Evolutionary conservation across 192 early-diverging fungal species (phyloP).

Genomic region (Phlyctochytrium planicorne): DNA sequence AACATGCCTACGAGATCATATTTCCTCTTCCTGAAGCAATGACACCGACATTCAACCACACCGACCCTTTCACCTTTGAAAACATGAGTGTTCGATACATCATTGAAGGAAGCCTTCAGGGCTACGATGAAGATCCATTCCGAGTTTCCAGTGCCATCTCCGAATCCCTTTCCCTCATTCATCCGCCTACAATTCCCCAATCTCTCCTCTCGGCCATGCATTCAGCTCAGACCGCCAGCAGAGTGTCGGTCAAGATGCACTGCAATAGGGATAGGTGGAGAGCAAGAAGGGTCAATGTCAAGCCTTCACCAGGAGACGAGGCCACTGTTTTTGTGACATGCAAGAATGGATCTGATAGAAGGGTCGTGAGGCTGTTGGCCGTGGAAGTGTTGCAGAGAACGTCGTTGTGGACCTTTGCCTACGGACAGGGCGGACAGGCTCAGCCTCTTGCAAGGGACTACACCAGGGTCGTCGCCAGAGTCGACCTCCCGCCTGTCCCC

Average conservation of each 20-base stretch:
- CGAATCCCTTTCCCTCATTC: background rate
- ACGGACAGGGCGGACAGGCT: background rate
- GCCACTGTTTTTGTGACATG: slow-evolving; percentile 3
- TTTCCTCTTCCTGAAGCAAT: background rate
- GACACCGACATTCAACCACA: background rate
- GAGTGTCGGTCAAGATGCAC: slow-evolving; percentile 3
- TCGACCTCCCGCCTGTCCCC: background rate
- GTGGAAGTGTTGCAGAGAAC: background rate
- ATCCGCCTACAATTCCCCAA: background rate
- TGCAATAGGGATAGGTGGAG: background rate
- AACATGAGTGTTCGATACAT: background rate
- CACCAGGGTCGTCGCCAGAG: slow-evolving; percentile 1
- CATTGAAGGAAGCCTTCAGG: background rate
- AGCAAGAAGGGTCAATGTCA: no score
- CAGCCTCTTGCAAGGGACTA: background rate
- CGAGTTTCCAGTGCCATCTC: background rate
- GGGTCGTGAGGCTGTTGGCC: background rate
- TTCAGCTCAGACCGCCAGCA: background rate
- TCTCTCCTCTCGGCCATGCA: background rate
- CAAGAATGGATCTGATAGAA: background rate
- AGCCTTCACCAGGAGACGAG: background rate
- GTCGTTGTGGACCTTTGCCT: background rate
- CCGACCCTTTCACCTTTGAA: slow-evolving; percentile 1
- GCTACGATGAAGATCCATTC: background rate
- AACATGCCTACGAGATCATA: slow-evolving; percentile 2